Evolutionary conservation across 108 stramenopile species (phyloP).

Genomic region (Nitzschia sp.): DNA sequence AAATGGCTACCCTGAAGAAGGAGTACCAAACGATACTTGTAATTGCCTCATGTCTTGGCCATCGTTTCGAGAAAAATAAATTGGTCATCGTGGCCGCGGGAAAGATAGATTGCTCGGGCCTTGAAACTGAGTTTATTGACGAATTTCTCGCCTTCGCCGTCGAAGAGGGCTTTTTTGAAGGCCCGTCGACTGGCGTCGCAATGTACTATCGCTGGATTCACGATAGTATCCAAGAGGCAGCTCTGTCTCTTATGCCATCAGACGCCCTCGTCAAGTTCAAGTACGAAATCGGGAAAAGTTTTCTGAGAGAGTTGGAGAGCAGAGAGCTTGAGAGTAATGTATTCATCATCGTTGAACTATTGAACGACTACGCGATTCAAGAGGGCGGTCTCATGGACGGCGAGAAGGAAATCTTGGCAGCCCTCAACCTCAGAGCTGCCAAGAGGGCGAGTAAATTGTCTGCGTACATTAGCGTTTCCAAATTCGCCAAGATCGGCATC

Average conservation of each 20-base stretch:
- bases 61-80: constrained; percentile 27
- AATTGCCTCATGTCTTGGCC: constrained; percentile 44
- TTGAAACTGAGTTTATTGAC: constrained; percentile 13
- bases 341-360: background rate
- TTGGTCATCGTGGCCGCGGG: constrained; percentile 14
- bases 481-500: constrained; percentile 2
- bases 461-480: constrained; percentile 3
- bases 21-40: constrained; percentile 35
- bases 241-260: constrained; percentile 33
- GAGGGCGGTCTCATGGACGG: background rate
- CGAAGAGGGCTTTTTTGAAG: constrained; percentile 4
- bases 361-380: background rate
- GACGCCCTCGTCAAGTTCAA: constrained; percentile 31
- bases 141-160: background rate
- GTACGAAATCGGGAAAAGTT: constrained; percentile 40
- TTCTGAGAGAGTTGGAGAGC: constrained; percentile 19
- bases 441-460: constrained; percentile 4
- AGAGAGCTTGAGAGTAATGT: background rate
- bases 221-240: constrained; percentile 44
- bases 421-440: constrained; percentile 8
- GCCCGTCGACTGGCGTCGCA: background rate
- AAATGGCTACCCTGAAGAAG: constrained; percentile 28
- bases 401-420: constrained; percentile 10
- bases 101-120: constrained; percentile 11
- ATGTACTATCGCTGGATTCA: constrained; percentile 29